Evolutionary conservation across 1,139 yeast genomes (phyloP), one percentile per base, ranked within the genome.

Genomic region (Lodderomyces orthopsilosis): DNA sequence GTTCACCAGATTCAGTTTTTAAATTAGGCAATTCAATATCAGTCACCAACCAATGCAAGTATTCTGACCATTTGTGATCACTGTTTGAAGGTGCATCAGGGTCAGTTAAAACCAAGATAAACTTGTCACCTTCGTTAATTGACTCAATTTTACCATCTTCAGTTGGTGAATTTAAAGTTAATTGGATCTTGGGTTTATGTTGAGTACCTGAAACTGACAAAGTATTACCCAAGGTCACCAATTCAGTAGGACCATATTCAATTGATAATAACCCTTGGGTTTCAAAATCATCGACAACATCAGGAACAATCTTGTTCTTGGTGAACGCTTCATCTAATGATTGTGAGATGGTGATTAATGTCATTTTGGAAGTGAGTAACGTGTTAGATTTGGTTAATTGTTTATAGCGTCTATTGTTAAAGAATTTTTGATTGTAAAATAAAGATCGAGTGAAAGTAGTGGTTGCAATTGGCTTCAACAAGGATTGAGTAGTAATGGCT

Each of bases 11-110:
- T 17, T 52, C 51, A 35, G 64, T 61, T 17, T 61, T 61, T 9
- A 61, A 50, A 46, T 69, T 66, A 10, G 41, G 32, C 54, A 81
- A 69, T 46, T 71, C 66, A 59, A 90, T 76, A 51, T 86, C 89
- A 6, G 85, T 66, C 27, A 78, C 75, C 34, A 90, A 68, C 75
- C 80, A 88, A 66, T 90, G 97, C 44, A 85, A 82, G 62, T 73
- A 89, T 63, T 90, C 96, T 8, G 94, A 83, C 95, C 95, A 89
- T 58, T 83, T 86, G 55, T 85, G 81, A 60, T 90, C 96, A 1
- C 75, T 72, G 51, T 81, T 76, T 3, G 91, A 79, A 14, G 97
- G 97, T 7, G 96, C 97, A 68, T 90, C 97, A 1, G 97, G 97
- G 61, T 90, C 96, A 3, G 96, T 90, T 53, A 90, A 55, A 2